Percentiles rank a stretch among this genome's conserved stretches.
phyloP scores from a whole-genome alignment of 331 rosid genomes.

The Prunus yedoensis region DNA sequence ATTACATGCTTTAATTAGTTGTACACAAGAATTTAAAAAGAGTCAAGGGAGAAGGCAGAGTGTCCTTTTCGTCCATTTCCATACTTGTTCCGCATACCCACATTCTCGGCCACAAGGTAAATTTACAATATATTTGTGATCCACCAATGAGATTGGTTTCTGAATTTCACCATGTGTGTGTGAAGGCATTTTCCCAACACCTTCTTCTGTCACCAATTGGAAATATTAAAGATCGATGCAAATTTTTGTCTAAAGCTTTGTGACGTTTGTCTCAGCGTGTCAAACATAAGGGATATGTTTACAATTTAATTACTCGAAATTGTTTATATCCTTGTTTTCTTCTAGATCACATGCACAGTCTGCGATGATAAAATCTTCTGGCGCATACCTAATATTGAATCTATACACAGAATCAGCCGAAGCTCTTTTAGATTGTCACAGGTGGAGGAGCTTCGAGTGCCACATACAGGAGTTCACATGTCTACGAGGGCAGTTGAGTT shows the following conservation, averaged over 20 bases:
- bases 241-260: background rate
- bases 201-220: background rate
- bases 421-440: background rate
- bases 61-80: slow-evolving; percentile 4
- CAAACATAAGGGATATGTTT: background rate
- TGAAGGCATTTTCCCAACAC: background rate
- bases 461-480: no score
- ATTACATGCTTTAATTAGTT: background rate
- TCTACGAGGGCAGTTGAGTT: no score
- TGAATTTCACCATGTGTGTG: background rate
- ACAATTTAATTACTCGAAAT: background rate
- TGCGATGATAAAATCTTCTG: background rate
- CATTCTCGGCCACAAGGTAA: background rate
- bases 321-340: background rate
- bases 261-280: background rate
- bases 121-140: background rate
- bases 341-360: background rate
- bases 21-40: slow-evolving; percentile 12
- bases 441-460: no score
- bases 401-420: background rate
- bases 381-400: background rate
- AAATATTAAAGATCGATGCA: background rate
- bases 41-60: slow-evolving; percentile 43
- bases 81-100: background rate
- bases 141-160: background rate